Percentiles rank a stretch among this genome's conserved stretches.
These are phyloP conservation scores for Eleusine indica DNA, from an alignment of 176 grass and related monocot genomes.

Conservation along the genomic window DNA sequence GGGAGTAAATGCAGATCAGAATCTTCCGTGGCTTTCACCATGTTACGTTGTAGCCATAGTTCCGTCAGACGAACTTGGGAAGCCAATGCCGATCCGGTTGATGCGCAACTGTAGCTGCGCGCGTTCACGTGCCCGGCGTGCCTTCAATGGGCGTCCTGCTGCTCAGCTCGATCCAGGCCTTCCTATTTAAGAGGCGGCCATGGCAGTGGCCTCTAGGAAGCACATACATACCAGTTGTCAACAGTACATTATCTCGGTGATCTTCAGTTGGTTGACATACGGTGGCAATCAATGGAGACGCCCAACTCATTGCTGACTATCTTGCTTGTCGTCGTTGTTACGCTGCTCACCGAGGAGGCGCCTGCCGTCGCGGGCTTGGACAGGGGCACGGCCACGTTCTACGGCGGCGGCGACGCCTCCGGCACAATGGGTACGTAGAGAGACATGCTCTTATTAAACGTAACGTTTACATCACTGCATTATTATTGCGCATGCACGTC, in stretches of 20 bases:
- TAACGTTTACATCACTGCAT: background rate
- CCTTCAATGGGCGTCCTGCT: background rate
- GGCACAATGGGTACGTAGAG: conserved; percentile 77
- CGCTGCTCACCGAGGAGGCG: background rate
- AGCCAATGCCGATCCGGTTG: conserved; percentile 34
- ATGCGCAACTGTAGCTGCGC: conserved; percentile 48
- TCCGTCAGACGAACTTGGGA: background rate
- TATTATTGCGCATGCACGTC: background rate
- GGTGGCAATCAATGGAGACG: conserved; percentile 16
- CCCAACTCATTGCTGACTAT: background rate
- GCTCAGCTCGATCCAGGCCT: background rate
- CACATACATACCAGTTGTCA: conserved; percentile 2
- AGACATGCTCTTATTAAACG: background rate
- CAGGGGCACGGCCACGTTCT: conserved; percentile 66
- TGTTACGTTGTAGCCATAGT: background rate
- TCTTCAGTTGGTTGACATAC: background rate
- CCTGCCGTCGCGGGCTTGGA: conserved; percentile 33
- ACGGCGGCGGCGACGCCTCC: conserved; percentile 70
- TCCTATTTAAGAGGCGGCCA: conserved; percentile 27
- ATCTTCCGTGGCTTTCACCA: conserved; percentile 25
- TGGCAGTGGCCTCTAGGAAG: background rate
- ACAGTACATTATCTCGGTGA: background rate
- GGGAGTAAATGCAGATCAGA: conserved; percentile 49
- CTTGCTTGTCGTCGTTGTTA: conserved; percentile 11
- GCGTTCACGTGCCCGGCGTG: conserved; percentile 35